Conservation (phyloP, 148 eudicot species). For the Talinum fruticosum region DNA sequence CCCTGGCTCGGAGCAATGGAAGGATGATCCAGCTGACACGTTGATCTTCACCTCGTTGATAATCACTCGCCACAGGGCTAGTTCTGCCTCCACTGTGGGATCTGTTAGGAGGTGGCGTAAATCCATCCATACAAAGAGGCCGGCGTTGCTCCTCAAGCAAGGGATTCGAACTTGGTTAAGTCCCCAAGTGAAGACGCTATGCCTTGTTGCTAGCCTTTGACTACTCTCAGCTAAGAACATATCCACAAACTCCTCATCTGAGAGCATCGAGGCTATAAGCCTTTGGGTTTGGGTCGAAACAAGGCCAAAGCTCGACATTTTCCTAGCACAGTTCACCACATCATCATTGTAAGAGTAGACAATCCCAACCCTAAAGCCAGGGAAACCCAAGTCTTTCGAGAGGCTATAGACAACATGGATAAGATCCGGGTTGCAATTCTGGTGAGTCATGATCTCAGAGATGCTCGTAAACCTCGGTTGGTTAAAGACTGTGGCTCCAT, state of each 20-base stretch:
- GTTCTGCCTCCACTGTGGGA: conserved; percentile 47
- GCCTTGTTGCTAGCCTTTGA: conserved; percentile 32
- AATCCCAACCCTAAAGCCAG: conserved; percentile 54
- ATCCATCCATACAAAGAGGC: conserved; percentile 65
- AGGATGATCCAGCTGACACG: conserved; percentile 63
- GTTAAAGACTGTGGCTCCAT: conserved; percentile 36
- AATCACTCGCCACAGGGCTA: conserved; percentile 50
- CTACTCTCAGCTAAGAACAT: conserved; percentile 33
- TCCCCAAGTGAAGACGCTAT: conserved; percentile 32
- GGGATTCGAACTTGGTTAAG: conserved; percentile 36
- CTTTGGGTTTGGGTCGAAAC: conserved; percentile 52
- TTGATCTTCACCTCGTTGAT: conserved; percentile 50
- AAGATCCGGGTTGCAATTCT: conserved; percentile 26
- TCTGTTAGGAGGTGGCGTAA: conserved; percentile 37
- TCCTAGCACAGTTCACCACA: conserved; percentile 42
- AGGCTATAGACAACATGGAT: conserved; percentile 52
- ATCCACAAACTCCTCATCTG: conserved; percentile 32
- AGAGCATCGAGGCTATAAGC: conserved; percentile 34
- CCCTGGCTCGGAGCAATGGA: conserved; percentile 62
- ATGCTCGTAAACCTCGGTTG: conserved; percentile 27
- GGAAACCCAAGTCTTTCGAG: conserved; percentile 54
- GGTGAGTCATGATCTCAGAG: conserved; percentile 27
- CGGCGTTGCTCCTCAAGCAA: conserved; percentile 54
- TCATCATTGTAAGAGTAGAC: conserved; percentile 56
- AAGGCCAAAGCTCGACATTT: conserved; percentile 61